Evolutionary conservation across 73 alveolate genomes (phyloP).

Genomic region (Symbiodinium natans): DNA sequence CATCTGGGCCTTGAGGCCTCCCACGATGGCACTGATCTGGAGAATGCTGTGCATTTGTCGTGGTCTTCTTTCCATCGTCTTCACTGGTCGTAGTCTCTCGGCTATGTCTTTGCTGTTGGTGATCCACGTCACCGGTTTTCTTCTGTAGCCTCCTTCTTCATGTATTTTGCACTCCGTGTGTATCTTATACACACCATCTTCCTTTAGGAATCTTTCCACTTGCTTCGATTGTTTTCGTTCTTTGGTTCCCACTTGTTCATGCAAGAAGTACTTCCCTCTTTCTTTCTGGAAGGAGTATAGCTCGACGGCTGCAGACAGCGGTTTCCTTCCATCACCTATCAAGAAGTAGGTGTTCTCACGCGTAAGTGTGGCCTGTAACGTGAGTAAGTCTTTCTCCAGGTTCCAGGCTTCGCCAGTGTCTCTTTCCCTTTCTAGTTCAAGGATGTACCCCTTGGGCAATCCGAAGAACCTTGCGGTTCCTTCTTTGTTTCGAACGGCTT

Average conservation of each 20-base stretch:
- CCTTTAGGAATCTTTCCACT: not conserved
- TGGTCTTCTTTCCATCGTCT: not conserved
- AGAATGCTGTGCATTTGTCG: not conserved
- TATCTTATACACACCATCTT: not conserved
- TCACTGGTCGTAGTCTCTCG: not conserved
- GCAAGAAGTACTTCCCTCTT: not conserved
- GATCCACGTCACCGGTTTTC: slow-evolving; percentile 9
- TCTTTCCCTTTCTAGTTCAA: not conserved
- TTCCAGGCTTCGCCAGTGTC: not conserved
- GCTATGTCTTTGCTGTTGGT: slow-evolving; percentile 35
- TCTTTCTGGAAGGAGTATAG: not conserved
- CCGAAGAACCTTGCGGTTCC: not conserved
- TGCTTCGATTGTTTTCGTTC: not conserved
- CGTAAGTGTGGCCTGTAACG: not conserved
- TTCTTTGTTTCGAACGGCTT: not conserved
- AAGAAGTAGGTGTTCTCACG: not conserved
- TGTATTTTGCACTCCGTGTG: not conserved
- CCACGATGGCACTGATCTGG: not conserved
- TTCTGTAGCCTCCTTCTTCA: not conserved
- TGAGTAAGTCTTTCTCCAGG: not conserved
- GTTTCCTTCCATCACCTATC: not conserved
- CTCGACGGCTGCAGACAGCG: not conserved
- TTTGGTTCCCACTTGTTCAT: slow-evolving; percentile 14
- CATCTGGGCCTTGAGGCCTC: not conserved
- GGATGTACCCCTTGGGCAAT: not conserved